phyloP scores from a whole-genome alignment of 2,329 filamentous ascomycete species.

The Pseudogymnoascus sp. region DNA sequence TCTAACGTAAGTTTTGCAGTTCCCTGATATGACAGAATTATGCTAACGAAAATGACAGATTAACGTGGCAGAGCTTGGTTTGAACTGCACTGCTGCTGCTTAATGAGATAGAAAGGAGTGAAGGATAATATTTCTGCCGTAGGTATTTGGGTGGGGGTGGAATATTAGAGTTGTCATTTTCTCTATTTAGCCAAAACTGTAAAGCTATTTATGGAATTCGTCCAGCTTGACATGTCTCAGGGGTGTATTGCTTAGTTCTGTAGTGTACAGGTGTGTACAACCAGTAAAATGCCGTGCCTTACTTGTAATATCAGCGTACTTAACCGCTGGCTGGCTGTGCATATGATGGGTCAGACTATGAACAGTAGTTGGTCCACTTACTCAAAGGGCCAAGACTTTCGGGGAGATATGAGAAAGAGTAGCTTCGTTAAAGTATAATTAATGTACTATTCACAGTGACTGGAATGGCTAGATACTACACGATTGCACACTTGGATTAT shows the following conservation, averaged over 20 bases:
- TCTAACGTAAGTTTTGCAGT: neutral
- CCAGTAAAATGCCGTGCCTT: neutral
- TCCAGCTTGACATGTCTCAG: neutral
- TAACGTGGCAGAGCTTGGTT: neutral
- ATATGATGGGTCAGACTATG: neutral
- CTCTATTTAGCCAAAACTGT: neutral
- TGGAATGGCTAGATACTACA: neutral
- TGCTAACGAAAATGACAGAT: neutral
- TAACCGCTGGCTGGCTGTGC: neutral
- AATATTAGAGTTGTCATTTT: neutral
- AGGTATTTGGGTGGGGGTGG: neutral
- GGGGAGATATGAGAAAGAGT: neutral
- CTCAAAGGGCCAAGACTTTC: neutral
- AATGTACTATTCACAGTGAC: neutral
- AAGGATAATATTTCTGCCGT: neutral
- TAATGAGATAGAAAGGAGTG: neutral
- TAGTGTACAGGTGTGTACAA: neutral
- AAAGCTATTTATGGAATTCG: neutral
- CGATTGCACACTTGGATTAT: neutral
- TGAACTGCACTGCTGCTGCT: neutral
- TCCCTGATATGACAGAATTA: neutral
- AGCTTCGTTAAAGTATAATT: neutral
- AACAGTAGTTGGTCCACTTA: neutral
- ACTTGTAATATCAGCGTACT: neutral
- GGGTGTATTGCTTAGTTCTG: neutral